Evolutionary conservation across 352 stramenopile genomes (phyloP).

Genomic region (Globisporangium takayamanum): DNA sequence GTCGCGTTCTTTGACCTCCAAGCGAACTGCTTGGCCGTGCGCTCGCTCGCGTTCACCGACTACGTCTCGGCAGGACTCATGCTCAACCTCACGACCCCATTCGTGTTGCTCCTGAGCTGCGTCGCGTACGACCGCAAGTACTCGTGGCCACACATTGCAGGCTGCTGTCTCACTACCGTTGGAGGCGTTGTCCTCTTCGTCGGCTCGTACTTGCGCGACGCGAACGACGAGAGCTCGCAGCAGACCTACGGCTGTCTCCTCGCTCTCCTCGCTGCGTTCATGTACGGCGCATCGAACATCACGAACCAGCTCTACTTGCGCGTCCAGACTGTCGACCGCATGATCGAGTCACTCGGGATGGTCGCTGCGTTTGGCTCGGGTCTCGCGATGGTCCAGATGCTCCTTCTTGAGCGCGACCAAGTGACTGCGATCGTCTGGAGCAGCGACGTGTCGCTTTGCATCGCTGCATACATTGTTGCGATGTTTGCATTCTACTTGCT

Average conservation of each 20-base stretch:
- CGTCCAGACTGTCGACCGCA: slow-evolving; percentile 12
- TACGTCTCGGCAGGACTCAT: slow-evolving; percentile 29
- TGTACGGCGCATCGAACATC: slow-evolving; percentile 35
- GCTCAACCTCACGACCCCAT: slow-evolving; percentile 41
- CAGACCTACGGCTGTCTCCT: slow-evolving; percentile 30
- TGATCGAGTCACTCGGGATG: slow-evolving; percentile 27
- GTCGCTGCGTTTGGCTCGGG: slow-evolving; percentile 24
- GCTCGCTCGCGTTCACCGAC: slow-evolving; percentile 25
- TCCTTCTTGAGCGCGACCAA: slow-evolving; percentile 18
- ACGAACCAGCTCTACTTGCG: slow-evolving; percentile 33
- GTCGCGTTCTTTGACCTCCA: slow-evolving; percentile 36
- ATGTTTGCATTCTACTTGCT: slow-evolving; percentile 38
- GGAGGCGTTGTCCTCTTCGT: slow-evolving; percentile 23
- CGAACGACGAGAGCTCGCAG: slow-evolving; percentile 11
- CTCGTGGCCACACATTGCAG: slow-evolving; percentile 23
- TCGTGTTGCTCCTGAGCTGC: slow-evolving; percentile 29
- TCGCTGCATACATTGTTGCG: slow-evolving; percentile 25
- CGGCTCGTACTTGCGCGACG: slow-evolving; percentile 16
- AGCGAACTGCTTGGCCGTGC: slow-evolving; percentile 29
- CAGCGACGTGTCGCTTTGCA: slow-evolving; percentile 17
- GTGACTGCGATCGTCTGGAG: slow-evolving; percentile 25
- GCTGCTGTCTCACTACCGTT: slow-evolving; percentile 16
- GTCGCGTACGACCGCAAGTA: slow-evolving; percentile 19
- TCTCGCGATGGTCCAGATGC: slow-evolving; percentile 23
- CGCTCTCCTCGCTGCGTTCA: slow-evolving; percentile 20